Evolutionary conservation across 2,329 filamentous ascomycete species (phyloP).

Genomic region (Stenocarpella maydis): DNA sequence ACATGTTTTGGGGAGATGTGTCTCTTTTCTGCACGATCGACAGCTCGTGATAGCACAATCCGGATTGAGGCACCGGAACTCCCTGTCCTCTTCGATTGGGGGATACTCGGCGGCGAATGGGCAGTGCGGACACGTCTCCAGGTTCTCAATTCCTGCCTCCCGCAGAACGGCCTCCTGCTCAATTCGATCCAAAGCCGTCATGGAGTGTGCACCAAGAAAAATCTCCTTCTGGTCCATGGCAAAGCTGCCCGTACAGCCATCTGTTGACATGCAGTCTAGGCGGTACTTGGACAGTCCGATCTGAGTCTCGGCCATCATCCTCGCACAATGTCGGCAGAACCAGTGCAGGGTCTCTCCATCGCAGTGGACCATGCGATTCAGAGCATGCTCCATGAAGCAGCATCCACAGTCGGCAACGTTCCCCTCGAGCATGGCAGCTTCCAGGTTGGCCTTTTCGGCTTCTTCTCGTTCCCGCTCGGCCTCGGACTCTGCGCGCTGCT

Average conservation of each 20-base stretch:
- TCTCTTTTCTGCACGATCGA: conserved; percentile 71
- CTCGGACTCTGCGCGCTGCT: conserved; percentile 38
- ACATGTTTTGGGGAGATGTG: conserved; percentile 78
- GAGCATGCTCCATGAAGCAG: conserved; percentile 73
- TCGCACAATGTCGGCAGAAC: conserved; percentile 76
- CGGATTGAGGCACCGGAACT: conserved; percentile 75
- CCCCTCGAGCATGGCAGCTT: conserved; percentile 54
- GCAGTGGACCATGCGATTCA: conserved; percentile 76
- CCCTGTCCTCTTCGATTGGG: conserved; percentile 71
- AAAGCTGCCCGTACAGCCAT: conserved; percentile 72
- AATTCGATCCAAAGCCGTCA: conserved; percentile 71
- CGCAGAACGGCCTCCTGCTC: conserved; percentile 75
- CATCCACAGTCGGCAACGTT: conserved; percentile 74
- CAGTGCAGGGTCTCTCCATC: conserved; percentile 64
- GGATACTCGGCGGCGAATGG: conserved; percentile 79
- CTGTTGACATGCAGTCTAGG: conserved; percentile 74
- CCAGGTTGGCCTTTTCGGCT: conserved; percentile 52
- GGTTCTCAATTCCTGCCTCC: conserved; percentile 74
- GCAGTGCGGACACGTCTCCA: conserved; percentile 83
- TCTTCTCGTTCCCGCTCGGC: conserved; percentile 42
- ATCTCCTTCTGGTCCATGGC: conserved; percentile 59
- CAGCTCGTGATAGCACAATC: conserved; percentile 72
- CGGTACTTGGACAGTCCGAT: conserved; percentile 75
- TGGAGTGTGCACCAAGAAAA: conserved; percentile 66
- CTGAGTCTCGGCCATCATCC: conserved; percentile 69